Percentiles rank a stretch among this genome's conserved stretches.
Evolutionary conservation across 78 protist genomes (phyloP).

Genomic region (Pigoraptor vietnamica): DNA sequence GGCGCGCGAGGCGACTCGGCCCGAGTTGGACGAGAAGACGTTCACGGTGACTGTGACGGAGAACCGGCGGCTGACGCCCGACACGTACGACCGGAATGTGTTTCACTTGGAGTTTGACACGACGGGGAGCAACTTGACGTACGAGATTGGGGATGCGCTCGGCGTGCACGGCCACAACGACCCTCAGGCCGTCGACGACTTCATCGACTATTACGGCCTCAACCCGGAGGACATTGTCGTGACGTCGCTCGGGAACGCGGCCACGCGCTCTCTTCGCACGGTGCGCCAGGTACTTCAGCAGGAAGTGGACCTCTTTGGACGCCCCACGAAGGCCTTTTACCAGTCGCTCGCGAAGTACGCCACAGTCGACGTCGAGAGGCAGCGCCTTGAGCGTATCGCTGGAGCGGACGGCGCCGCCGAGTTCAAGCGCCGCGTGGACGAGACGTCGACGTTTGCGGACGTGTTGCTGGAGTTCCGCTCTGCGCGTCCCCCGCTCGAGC

Average conservation of each 20-base stretch:
- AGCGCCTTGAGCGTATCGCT: neutral
- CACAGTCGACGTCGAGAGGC: constrained; percentile 14
- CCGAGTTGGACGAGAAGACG: neutral
- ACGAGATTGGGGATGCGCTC: constrained; percentile 68
- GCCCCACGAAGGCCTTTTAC: constrained; percentile 36
- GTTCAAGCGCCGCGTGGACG: constrained; percentile 15
- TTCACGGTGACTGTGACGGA: constrained; percentile 8
- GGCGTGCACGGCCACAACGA: constrained; percentile 60
- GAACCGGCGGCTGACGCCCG: constrained; percentile 39
- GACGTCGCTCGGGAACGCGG: neutral
- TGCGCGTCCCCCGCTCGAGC: constrained; percentile 42
- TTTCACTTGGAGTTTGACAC: constrained; percentile 58
- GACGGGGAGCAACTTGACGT: constrained; percentile 10
- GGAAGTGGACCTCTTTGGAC: constrained; percentile 42
- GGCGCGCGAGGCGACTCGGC: neutral
- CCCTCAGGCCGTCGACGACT: constrained; percentile 27
- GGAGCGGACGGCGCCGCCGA: constrained; percentile 39
- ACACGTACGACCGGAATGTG: constrained; percentile 48
- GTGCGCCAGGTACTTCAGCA: constrained; percentile 16
- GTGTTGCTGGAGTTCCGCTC: constrained; percentile 36
- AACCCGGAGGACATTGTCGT: constrained; percentile 2
- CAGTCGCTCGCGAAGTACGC: constrained; percentile 22
- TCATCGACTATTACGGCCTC: constrained; percentile 34
- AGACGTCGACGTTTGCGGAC: constrained; percentile 32
- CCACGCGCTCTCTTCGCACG: neutral